These are phyloP conservation scores for Metschnikowia vanudenii DNA, from an alignment of 805 yeast species.

Conservation along the genomic window DNA sequence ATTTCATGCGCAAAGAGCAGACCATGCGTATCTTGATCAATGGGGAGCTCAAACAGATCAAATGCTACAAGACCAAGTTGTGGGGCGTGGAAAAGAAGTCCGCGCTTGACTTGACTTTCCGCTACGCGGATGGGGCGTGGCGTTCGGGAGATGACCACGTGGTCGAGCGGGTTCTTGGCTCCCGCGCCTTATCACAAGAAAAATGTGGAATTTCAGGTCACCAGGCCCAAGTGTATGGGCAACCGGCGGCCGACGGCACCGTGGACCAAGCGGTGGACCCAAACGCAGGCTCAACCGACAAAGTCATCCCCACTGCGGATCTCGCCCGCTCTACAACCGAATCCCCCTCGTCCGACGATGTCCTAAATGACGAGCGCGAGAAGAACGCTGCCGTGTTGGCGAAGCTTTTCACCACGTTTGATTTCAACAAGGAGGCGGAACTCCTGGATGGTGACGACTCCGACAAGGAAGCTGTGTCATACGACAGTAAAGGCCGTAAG, in stretches of 20 bases:
- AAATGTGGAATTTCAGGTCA: constrained; percentile 28
- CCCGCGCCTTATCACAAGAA: background rate
- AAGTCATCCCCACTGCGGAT: too few relatives aligned
- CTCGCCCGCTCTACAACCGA: too few relatives aligned
- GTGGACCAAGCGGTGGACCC: background rate
- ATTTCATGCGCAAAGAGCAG: constrained; percentile 43
- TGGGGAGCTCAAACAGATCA: constrained; percentile 55
- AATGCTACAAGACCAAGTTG: constrained; percentile 69
- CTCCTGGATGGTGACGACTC: constrained; percentile 31
- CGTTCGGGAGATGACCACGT: constrained; percentile 76
- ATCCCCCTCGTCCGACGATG: too few relatives aligned
- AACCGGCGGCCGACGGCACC: background rate
- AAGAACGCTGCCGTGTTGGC: constrained; percentile 48
- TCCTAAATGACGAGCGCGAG: constrained; percentile 20
- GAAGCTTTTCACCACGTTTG: constrained; percentile 44
- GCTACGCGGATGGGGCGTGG: constrained; percentile 70
- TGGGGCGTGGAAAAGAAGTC: constrained; percentile 86
- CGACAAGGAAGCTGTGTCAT: constrained; percentile 34
- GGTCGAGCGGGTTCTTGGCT: constrained; percentile 50
- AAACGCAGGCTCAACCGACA: constrained; percentile 31
- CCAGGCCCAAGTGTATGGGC: constrained; percentile 29
- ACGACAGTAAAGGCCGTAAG: constrained; percentile 46
- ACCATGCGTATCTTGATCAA: constrained; percentile 64
- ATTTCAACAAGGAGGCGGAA: constrained; percentile 53
- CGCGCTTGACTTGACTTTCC: constrained; percentile 59